phyloP scores from a whole-genome alignment of 202 grass and related monocot genomes.

The Brachypodium distachyon region DNA sequence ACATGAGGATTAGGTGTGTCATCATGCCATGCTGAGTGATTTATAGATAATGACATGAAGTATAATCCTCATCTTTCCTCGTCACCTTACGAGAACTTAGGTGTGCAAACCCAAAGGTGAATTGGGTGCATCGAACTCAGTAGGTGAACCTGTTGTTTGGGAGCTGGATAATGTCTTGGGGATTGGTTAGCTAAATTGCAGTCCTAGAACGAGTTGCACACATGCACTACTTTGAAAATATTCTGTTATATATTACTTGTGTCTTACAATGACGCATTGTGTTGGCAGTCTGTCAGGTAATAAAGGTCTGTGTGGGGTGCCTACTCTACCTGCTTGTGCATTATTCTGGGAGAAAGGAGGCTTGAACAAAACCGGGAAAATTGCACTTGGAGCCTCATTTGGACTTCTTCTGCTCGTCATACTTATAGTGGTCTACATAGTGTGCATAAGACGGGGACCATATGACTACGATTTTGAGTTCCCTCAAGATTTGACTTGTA shows the following conservation, averaged over 20 bases:
- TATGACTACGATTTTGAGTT: slow-evolving; percentile 94
- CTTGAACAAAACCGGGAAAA: slow-evolving; percentile 78
- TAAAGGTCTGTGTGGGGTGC: slow-evolving; percentile 82
- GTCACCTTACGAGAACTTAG: no score
- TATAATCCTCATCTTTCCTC: neutral
- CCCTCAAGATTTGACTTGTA: slow-evolving; percentile 91
- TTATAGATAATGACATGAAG: neutral
- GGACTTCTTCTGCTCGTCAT: slow-evolving; percentile 62
- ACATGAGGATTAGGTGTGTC: neutral
- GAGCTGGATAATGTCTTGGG: neutral
- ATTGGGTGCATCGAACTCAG: neutral
- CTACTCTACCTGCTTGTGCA: slow-evolving; percentile 76
- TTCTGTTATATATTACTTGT: neutral
- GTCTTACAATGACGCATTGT: neutral
- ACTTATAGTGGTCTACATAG: slow-evolving; percentile 64
- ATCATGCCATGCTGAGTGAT: neutral
- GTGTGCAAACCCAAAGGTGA: neutral
- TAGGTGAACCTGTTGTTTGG: neutral
- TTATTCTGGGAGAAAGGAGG: slow-evolving; percentile 93
- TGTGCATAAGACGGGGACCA: slow-evolving; percentile 61
- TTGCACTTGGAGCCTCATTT: slow-evolving; percentile 72
- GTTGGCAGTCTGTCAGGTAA: slow-evolving; percentile 80
- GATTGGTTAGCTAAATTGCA: neutral
- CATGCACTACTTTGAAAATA: neutral
- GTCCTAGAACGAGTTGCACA: neutral